Percentiles rank a stretch among this genome's conserved stretches.
phyloP scores from a whole-genome alignment of 176 grass and related monocot genomes.

The Avena sativa region DNA sequence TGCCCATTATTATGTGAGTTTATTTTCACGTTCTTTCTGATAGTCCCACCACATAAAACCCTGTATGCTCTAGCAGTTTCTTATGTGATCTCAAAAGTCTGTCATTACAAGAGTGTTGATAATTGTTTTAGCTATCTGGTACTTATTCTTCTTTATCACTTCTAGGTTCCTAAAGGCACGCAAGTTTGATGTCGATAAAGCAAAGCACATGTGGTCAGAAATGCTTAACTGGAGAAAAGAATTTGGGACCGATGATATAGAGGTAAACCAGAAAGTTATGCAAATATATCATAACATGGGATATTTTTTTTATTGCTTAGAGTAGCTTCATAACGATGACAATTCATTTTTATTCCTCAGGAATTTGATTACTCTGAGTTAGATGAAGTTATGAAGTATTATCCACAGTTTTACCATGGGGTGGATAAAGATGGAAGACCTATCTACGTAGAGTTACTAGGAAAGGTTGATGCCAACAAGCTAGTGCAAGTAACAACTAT shows the following conservation, averaged over 20 bases:
- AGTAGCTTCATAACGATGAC: conserved; percentile 23
- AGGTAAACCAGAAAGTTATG: conserved; percentile 48
- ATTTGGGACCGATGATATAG: conserved; percentile 77
- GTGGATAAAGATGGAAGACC: conserved; percentile 95
- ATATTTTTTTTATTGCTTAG: conserved; percentile 4
- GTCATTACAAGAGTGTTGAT: conserved; percentile 18
- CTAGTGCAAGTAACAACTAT: conserved; percentile 78
- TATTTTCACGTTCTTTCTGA: conserved; percentile 1
- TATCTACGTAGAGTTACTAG: conserved; percentile 85
- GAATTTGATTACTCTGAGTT: conserved; percentile 81
- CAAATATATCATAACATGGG: conserved; percentile 38
- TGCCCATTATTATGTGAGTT: conserved; percentile 16
- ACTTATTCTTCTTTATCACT: conserved; percentile 29
- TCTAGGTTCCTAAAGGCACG: conserved; percentile 87
- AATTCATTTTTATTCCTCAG: conserved; percentile 44
- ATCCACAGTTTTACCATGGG: conserved; percentile 94
- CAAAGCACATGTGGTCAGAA: conserved; percentile 92
- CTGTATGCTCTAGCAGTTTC: conserved; percentile 1
- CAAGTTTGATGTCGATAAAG: conserved; percentile 83
- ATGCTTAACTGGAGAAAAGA: conserved; percentile 95
- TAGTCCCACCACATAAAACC: conserved; percentile 18
- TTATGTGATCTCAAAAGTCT: background rate
- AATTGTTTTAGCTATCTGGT: background rate
- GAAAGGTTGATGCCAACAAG: conserved; percentile 85
- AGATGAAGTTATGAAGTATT: conserved; percentile 68